Evolutionary conservation across 1,284 basidiomycete species (phyloP), one percentile per base, ranked within the genome.

Genomic region (Anthracocystis walkeri): DNA sequence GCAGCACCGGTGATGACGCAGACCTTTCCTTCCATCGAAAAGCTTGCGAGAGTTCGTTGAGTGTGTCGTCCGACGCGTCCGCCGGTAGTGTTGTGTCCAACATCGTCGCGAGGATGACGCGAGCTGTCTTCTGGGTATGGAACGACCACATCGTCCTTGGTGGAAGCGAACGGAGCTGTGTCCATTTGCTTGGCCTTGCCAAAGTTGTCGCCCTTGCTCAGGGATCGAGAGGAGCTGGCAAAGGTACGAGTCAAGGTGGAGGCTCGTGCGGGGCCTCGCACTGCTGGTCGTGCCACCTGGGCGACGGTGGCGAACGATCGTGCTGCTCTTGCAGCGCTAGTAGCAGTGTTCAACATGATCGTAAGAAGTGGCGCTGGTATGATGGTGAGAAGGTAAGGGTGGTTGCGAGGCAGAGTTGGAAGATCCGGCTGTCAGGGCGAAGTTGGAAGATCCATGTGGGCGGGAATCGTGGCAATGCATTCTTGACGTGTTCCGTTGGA

Each of bases 1-100:
- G 94, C 95, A 58, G 92, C 96, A 58, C 95, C 95, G n/a, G 95
- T 98, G 60, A 98, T 90, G 77, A 96, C 88, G 87, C 92, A 94
- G 52, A 95, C 93, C 91, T 97, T 86, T 60, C 80, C 74, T 50
- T 79, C 69, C 80, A 81, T 80, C 29, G 75, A 78, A 33, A 81
- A 74, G 56, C 70, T 77, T 29, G 79, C 77, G n/a, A 81, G 76
- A 12, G 78, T 81, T 23, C 79, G 75, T 41, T 77, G 73, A 12
- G 58, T 58, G 55, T 79, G 79, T 16, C 58, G 72, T 5, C 78
- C 76, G 8, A 81, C 78, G 16, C 64, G 65, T 11, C 75, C 78
- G 21, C 79, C 76, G 4, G 76, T 81, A 38, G 78, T 78, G 66
- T 68, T 64, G 65, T 81, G 79, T 8, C 78, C 79, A 23, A 79